Conservation (phyloP, 1,284 basidiomycete genomes). For the Ceratobasidium sp. region DNA sequence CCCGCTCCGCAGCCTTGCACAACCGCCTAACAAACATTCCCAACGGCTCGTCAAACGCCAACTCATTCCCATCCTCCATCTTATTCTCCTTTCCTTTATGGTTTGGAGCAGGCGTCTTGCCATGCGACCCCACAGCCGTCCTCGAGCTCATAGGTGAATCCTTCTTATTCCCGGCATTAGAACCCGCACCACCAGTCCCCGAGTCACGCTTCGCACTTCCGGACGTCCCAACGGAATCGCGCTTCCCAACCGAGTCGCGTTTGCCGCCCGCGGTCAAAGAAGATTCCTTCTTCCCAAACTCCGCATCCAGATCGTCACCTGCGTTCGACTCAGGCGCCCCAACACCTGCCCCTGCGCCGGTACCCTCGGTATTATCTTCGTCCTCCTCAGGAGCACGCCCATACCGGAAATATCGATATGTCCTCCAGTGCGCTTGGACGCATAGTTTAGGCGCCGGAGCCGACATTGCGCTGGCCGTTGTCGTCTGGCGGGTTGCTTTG, state of each 20-base stretch:
- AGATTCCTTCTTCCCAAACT: neutral
- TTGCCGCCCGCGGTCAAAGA: neutral
- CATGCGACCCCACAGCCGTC: neutral
- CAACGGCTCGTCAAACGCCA: constrained; percentile 32
- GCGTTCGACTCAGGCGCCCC: constrained; percentile 16
- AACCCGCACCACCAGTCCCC: neutral
- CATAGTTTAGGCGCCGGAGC: constrained; percentile 39
- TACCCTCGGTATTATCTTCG: neutral
- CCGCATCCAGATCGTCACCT: constrained; percentile 12
- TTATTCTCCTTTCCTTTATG: constrained; percentile 14
- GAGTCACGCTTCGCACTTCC: neutral
- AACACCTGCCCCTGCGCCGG: constrained; percentile 13
- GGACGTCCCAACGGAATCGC: neutral
- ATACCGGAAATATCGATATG: constrained; percentile 44
- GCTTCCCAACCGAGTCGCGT: neutral
- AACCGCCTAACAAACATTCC: constrained; percentile 45
- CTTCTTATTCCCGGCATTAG: neutral
- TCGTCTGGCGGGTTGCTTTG: neutral
- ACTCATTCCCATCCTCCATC: constrained; percentile 30
- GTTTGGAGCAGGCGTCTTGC: neutral
- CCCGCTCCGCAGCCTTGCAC: constrained; percentile 51
- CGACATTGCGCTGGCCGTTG: neutral
- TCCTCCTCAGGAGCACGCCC: constrained; percentile 5
- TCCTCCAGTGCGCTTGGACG: constrained; percentile 45
- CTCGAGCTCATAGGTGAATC: constrained; percentile 32